Evolutionary conservation across 441 rosid genomes (phyloP).

Genomic region (Codiaeum variegatum): DNA sequence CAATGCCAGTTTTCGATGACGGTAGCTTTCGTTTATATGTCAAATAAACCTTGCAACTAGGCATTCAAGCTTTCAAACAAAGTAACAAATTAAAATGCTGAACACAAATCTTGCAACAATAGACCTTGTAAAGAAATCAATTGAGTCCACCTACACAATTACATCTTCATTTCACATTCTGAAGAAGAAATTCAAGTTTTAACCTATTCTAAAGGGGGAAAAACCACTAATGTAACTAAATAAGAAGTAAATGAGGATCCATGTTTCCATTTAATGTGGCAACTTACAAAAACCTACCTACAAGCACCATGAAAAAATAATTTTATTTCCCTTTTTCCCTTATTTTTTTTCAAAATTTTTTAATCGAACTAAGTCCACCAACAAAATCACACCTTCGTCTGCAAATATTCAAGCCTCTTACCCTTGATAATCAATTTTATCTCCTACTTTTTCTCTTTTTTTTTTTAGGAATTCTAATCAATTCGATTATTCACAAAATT

Average conservation of each 20-base stretch:
- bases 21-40: slow-evolving; percentile 42
- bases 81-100: slow-evolving; percentile 8
- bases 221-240: neutral
- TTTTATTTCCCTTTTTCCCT: neutral
- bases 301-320: neutral
- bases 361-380: no score
- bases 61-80: slow-evolving; percentile 27
- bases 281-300: neutral
- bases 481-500: neutral
- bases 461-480: neutral
- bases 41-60: slow-evolving; percentile 29
- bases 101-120: slow-evolving; percentile 3
- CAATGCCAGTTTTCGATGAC: slow-evolving; percentile 19
- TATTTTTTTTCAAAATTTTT: neutral
- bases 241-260: neutral
- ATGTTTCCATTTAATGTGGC: neutral
- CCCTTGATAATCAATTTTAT: no score
- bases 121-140: neutral
- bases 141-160: neutral
- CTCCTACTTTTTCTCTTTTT: no score
- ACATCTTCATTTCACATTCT: slow-evolving; percentile 3
- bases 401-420: no score
- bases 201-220: neutral
- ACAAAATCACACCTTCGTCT: no score
- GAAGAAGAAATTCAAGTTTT: slow-evolving; percentile 3